These are phyloP conservation scores for Aureobasidium sp. DNA, from an alignment of 2,329 filamentous ascomycete species.

Conservation along the genomic window DNA sequence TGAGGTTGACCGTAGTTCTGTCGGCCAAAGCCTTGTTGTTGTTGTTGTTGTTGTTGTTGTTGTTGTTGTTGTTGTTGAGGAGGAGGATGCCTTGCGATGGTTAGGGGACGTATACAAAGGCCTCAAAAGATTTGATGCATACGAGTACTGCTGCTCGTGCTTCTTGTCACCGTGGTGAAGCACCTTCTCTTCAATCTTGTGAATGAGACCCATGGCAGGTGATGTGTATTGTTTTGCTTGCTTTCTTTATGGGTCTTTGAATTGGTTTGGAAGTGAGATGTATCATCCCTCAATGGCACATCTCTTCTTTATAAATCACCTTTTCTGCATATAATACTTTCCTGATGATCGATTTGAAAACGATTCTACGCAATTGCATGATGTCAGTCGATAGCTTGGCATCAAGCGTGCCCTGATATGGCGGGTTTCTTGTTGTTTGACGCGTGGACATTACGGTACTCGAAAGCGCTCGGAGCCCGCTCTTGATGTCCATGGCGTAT, in stretches of 20 bases:
- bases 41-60: not conserved
- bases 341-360: not conserved
- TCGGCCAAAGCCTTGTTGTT: not conserved
- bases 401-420: not conserved
- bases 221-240: not conserved
- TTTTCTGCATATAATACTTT: not conserved
- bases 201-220: constrained; percentile 10
- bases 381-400: constrained; percentile 1
- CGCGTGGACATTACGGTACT: not conserved
- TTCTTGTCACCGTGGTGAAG: constrained; percentile 11
- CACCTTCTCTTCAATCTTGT: constrained; percentile 12
- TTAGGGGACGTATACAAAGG: not conserved
- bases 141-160: not conserved
- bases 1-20: not conserved
- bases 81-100: not conserved
- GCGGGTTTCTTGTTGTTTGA: not conserved
- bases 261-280: not conserved
- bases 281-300: not conserved
- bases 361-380: not conserved
- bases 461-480: not conserved
- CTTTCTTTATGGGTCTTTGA: not conserved
- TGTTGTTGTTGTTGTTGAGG: not conserved
- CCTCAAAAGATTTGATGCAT: not conserved
- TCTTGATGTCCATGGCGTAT: not conserved
- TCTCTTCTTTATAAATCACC: not conserved